phyloP scores from a whole-genome alignment of 1,139 yeast genomes.

The Blastobotrys illinoisensis region DNA sequence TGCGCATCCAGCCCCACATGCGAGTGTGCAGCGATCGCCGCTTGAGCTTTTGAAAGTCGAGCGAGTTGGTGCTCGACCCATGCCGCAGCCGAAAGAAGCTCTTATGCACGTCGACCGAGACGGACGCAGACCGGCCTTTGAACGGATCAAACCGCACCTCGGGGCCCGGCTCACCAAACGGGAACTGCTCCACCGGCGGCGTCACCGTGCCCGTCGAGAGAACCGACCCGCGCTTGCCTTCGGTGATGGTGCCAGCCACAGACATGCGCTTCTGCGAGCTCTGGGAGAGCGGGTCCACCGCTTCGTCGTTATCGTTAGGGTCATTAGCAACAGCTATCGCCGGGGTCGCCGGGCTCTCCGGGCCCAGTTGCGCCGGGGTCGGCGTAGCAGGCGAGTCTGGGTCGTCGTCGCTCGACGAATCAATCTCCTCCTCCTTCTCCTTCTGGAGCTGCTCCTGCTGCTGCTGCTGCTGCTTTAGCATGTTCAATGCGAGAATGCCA shows the following conservation, averaged over 20 bases:
- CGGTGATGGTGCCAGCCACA: constrained; percentile 8
- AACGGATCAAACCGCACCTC: constrained; percentile 16
- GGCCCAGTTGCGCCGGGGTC: no score
- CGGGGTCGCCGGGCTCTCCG: not conserved
- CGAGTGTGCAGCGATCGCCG: constrained; percentile 15
- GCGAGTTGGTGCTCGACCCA: constrained; percentile 4
- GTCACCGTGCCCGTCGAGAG: constrained; percentile 5
- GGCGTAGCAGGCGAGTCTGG: not conserved
- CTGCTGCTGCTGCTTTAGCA: constrained; percentile 4
- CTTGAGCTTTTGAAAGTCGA: constrained; percentile 3
- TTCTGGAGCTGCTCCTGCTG: constrained; percentile 1
- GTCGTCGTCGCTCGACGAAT: not conserved
- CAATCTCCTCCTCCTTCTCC: constrained; percentile 1
- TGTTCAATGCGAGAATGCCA: constrained; percentile 11
- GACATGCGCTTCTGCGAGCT: constrained; percentile 4
- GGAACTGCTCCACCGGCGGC: constrained; percentile 7
- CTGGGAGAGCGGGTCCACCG: constrained; percentile 1
- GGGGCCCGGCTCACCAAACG: constrained; percentile 31
- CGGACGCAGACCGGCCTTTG: not conserved
- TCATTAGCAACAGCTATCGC: not conserved
- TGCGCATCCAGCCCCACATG: constrained; percentile 24
- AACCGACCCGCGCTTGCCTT: constrained; percentile 3
- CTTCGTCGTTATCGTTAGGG: not conserved
- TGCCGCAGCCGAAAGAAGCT: constrained; percentile 6
- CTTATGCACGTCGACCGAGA: constrained; percentile 4